Evolutionary conservation across 495 filamentous ascomycete genomes (phyloP).

Genomic region (Aspergillus mulundensis): DNA sequence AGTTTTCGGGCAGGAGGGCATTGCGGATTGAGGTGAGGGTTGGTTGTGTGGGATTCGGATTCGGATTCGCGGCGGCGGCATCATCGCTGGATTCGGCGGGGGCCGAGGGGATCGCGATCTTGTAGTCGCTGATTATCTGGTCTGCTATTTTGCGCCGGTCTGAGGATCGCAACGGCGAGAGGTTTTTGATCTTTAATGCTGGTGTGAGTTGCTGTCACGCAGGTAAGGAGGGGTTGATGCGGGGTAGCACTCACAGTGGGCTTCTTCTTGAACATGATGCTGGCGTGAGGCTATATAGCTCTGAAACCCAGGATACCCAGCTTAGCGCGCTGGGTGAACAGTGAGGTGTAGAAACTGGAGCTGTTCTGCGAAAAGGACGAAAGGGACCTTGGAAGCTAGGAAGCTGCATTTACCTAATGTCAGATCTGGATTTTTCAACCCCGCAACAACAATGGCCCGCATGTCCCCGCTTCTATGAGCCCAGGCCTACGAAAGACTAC

Average conservation of each 20-base stretch:
- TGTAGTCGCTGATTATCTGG: slow-evolving; percentile 61
- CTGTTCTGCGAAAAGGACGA: background rate
- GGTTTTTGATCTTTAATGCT: slow-evolving; percentile 58
- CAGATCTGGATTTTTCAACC: slow-evolving; percentile 12
- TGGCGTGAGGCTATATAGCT: background rate
- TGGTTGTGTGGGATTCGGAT: slow-evolving; percentile 32
- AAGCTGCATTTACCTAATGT: slow-evolving; percentile 4
- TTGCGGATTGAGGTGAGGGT: slow-evolving; percentile 55
- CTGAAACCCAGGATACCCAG: background rate
- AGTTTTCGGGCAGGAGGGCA: slow-evolving; percentile 61
- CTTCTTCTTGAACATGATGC: slow-evolving; percentile 76
- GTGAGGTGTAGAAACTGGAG: background rate
- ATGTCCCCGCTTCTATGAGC: slow-evolving; percentile 1
- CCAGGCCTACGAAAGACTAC: background rate
- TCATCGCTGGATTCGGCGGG: slow-evolving; percentile 33
- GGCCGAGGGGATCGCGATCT: slow-evolving; percentile 43
- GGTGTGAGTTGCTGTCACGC: background rate
- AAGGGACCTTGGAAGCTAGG: no score
- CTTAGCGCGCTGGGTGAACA: no score
- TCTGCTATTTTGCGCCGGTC: slow-evolving; percentile 68
- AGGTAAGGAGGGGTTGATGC: slow-evolving; percentile 17
- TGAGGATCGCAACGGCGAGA: slow-evolving; percentile 65
- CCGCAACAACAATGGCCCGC: slow-evolving; percentile 27
- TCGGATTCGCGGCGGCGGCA: no score
- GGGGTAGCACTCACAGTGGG: slow-evolving; percentile 51